A percentile compares a stretch with the other conserved stretches of the same genome.
Conservation (phyloP, 2,329 filamentous ascomycete genomes). For the Pseudocercospora crystallina region DNA sequence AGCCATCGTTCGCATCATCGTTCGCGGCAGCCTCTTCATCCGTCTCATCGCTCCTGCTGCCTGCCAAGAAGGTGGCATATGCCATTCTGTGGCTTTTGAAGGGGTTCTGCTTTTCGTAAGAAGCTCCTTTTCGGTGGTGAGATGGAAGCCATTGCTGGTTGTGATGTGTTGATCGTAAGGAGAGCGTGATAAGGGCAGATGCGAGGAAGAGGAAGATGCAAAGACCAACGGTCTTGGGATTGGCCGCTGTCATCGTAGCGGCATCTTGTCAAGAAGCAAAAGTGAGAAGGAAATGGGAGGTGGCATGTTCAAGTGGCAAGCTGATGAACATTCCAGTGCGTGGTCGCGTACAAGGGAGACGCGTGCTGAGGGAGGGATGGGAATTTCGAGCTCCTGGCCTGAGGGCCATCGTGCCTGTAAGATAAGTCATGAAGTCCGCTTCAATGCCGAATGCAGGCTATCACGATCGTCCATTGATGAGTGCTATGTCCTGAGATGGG, state of each 20-base stretch:
- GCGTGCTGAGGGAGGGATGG: slow-evolving; percentile 5
- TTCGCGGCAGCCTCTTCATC: slow-evolving; percentile 25
- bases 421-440: too few relatives aligned
- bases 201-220: slow-evolving; percentile 36
- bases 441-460: too few relatives aligned
- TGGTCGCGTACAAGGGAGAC: slow-evolving; percentile 1
- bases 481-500: too few relatives aligned
- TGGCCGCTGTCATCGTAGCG: slow-evolving; percentile 22
- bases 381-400: too few relatives aligned
- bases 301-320: slow-evolving; percentile 8
- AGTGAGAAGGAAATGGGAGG: slow-evolving; percentile 6
- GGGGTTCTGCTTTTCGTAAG: slow-evolving; percentile 14
- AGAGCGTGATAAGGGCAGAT: slow-evolving; percentile 36
- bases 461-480: too few relatives aligned
- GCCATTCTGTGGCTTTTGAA: slow-evolving; percentile 34
- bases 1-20: slow-evolving; percentile 36
- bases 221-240: slow-evolving; percentile 32
- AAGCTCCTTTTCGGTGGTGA: slow-evolving; percentile 8
- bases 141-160: slow-evolving; percentile 24
- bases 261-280: slow-evolving; percentile 14
- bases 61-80: slow-evolving; percentile 41
- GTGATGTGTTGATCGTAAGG: slow-evolving; percentile 24
- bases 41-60: slow-evolving; percentile 23
- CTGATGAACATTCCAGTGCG: slow-evolving; percentile 6
- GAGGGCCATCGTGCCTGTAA: too few relatives aligned